phyloP scores from a whole-genome alignment of 129 eudicot species.

The Flaveria ramosissima region DNA sequence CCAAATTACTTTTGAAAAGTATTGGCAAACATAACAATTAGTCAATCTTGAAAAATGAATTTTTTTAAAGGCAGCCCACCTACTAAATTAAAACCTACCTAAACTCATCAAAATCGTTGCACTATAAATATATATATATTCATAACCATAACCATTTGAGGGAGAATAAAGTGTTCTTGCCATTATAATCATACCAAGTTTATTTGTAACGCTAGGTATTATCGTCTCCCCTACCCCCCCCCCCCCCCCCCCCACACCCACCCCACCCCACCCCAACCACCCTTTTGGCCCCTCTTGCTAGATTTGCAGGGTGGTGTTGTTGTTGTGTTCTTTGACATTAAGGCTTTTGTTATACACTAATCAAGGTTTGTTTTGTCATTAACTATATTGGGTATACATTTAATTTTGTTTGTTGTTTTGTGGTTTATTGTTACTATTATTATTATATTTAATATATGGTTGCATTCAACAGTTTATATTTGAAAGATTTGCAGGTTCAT shows the following conservation, averaged over 20 bases:
- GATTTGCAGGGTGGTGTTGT: conserved; percentile 23
- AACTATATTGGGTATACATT: background rate
- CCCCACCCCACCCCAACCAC: background rate
- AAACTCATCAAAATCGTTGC: conserved; percentile 33
- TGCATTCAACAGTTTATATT: conserved; percentile 6
- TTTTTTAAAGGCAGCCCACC: conserved; percentile 32
- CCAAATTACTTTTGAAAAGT: conserved; percentile 25
- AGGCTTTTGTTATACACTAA: conserved; percentile 8
- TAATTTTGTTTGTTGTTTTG: conserved; percentile 5
- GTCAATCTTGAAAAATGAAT: conserved; percentile 33
- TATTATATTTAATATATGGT: conserved; percentile 1
- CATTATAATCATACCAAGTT: conserved; percentile 41
- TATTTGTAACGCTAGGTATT: conserved; percentile 43
- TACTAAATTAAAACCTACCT: conserved; percentile 39
- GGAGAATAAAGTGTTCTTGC: conserved; percentile 33
- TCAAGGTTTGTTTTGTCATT: conserved; percentile 33
- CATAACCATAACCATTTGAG: conserved; percentile 27
- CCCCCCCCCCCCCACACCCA: conserved; percentile 10
- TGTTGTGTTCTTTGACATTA: conserved; percentile 24
- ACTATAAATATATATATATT: conserved; percentile 25
- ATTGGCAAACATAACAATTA: conserved; percentile 1
- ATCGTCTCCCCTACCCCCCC: conserved; percentile 20
- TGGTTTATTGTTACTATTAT: background rate
- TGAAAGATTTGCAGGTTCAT: conserved; percentile 27
- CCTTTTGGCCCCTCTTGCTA: conserved; percentile 28